phyloP scores from a whole-genome alignment of 2,329 filamentous ascomycete genomes.

The Penicillium sp. region DNA sequence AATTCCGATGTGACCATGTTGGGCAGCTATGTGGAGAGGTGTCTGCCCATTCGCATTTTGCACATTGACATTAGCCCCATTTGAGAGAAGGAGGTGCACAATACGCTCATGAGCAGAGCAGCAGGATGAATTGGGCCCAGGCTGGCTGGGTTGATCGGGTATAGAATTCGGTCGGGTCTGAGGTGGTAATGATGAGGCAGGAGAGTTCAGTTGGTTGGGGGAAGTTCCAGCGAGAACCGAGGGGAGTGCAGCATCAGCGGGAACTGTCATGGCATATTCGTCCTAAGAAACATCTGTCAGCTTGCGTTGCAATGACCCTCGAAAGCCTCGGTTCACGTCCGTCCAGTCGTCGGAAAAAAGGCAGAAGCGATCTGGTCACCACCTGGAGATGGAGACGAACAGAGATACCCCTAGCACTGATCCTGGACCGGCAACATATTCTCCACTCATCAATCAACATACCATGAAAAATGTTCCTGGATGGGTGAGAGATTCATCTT shows the following conservation, averaged over 20 bases:
- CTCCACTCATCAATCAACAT: background rate
- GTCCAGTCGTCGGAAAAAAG: background rate
- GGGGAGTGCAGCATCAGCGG: background rate
- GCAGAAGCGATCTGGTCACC: background rate
- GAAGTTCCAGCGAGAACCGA: too few relatives aligned
- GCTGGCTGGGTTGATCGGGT: background rate
- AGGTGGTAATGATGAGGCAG: background rate
- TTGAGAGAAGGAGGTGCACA: background rate
- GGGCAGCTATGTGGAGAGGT: constrained; percentile 1
- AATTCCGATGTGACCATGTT: background rate
- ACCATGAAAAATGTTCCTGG: background rate
- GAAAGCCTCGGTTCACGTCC: too few relatives aligned
- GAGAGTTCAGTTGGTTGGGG: background rate
- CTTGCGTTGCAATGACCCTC: too few relatives aligned
- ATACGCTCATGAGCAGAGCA: constrained; percentile 2
- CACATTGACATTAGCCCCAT: constrained; percentile 1
- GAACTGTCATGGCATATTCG: background rate
- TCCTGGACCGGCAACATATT: too few relatives aligned
- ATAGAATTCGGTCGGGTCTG: background rate
- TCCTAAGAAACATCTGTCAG: background rate
- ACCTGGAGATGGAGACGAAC: background rate
- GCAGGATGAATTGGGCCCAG: background rate
- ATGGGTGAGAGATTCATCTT: background rate
- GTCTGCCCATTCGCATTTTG: constrained; percentile 2
- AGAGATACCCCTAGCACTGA: too few relatives aligned